Evolutionary conservation across 2,329 filamentous ascomycete species (phyloP).

Genomic region (Claviceps maximensis): DNA sequence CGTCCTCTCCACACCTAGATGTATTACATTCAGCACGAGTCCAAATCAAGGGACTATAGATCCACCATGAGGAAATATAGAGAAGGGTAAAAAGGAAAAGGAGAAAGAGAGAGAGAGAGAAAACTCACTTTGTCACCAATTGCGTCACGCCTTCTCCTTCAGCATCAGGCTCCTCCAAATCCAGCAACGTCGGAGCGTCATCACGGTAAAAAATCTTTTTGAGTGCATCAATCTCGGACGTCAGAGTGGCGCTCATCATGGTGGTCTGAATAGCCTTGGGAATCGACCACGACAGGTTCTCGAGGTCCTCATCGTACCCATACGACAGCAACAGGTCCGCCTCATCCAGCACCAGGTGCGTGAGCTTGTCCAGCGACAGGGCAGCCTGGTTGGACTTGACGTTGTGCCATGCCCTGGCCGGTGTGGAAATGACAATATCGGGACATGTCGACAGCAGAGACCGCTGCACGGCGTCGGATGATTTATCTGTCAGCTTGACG

Average conservation of each 20-base stretch:
- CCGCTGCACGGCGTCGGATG: constrained; percentile 77
- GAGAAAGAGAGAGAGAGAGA: background rate
- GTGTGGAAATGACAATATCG: constrained; percentile 84
- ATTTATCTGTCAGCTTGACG: constrained; percentile 80
- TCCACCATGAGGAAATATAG: background rate
- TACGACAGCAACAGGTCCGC: constrained; percentile 89
- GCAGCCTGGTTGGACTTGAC: constrained; percentile 51
- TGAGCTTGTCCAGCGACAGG: constrained; percentile 56
- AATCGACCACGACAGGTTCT: constrained; percentile 62
- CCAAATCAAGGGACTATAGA: background rate
- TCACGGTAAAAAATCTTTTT: constrained; percentile 70
- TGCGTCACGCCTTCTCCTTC: constrained; percentile 69
- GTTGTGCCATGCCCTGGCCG: constrained; percentile 68
- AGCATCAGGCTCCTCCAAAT: constrained; percentile 71
- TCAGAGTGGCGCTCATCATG: constrained; percentile 87
- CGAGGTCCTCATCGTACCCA: constrained; percentile 82
- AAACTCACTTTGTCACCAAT: constrained; percentile 62
- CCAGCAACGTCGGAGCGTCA: constrained; percentile 57
- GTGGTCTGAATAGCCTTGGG: constrained; percentile 81
- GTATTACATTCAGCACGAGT: constrained; percentile 7
- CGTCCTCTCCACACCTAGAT: constrained; percentile 73
- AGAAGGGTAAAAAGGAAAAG: background rate
- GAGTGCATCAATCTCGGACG: constrained; percentile 71
- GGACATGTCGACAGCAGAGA: constrained; percentile 75
- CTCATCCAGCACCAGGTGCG: constrained; percentile 80